These are phyloP conservation scores for Groenewaldozyma sp. DNA, from an alignment of 1,139 yeast species.

Conservation along the genomic window DNA sequence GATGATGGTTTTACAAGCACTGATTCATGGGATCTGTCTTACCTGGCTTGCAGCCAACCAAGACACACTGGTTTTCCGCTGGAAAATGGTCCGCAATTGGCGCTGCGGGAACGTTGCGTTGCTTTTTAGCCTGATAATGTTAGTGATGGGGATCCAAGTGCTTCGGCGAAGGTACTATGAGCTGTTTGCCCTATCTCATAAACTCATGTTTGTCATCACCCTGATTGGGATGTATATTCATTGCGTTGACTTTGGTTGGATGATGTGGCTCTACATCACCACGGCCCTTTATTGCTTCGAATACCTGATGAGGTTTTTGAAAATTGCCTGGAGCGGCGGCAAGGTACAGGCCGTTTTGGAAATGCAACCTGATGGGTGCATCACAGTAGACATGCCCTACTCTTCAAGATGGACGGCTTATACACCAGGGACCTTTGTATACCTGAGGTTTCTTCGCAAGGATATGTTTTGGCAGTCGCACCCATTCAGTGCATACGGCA, in stretches of 20 bases:
- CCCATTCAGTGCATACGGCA: constrained; percentile 50
- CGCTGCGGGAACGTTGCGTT: constrained; percentile 34
- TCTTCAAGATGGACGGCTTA: constrained; percentile 34
- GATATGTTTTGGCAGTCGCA: constrained; percentile 48
- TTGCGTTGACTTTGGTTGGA: constrained; percentile 41
- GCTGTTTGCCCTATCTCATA: constrained; percentile 29
- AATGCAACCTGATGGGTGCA: constrained; percentile 19
- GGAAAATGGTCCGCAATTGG: constrained; percentile 39
- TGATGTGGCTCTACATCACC: constrained; percentile 35
- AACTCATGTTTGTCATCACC: constrained; percentile 34
- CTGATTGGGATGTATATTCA: constrained; percentile 34
- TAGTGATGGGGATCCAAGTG: constrained; percentile 12
- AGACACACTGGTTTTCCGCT: constrained; percentile 29
- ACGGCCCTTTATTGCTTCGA: constrained; percentile 34
- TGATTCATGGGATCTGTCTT: constrained; percentile 28
- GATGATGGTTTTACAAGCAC: constrained; percentile 40
- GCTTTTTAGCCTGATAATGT: constrained; percentile 17
- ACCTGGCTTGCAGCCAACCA: constrained; percentile 31
- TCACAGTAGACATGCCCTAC: constrained; percentile 20
- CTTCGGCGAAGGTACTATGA: constrained; percentile 37
- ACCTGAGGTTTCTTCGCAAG: constrained; percentile 39
- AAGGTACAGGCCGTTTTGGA: constrained; percentile 32
- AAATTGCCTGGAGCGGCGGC: constrained; percentile 31
- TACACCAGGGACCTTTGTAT: constrained; percentile 44
- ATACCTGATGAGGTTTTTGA: constrained; percentile 26